Evolutionary conservation across 768 basidiomycete genomes (phyloP).

Genomic region (Sporobolomyces pararoseus): DNA sequence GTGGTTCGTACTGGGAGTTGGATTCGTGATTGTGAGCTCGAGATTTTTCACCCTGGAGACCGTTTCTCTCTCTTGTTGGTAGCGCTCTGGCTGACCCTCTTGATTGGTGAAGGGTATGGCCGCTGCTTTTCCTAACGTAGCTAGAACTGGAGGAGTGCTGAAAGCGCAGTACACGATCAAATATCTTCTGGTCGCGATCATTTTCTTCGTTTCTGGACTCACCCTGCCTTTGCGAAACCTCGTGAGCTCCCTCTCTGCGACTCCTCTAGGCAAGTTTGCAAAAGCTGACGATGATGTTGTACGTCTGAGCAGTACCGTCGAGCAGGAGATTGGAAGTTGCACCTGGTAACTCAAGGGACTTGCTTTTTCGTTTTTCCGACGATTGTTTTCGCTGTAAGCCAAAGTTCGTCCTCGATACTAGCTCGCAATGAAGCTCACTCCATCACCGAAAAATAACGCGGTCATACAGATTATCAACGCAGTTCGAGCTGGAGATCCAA

Average conservation of each 20-base stretch:
- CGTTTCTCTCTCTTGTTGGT: neutral
- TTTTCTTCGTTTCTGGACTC: constrained; percentile 48
- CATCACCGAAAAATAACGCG: too few relatives aligned
- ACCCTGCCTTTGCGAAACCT: constrained; percentile 45
- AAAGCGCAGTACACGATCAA: constrained; percentile 45
- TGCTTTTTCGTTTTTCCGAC: constrained; percentile 48
- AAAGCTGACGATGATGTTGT: neutral
- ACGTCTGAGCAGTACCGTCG: constrained; percentile 34
- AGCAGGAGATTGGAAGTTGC: constrained; percentile 44
- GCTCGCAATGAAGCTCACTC: too few relatives aligned
- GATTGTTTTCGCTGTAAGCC: constrained; percentile 46
- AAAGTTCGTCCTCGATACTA: too few relatives aligned
- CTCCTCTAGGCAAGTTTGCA: neutral
- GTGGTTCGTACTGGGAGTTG: constrained; percentile 35
- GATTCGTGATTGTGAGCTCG: constrained; percentile 21
- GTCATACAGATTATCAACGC: constrained; percentile 39
- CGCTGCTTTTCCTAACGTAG: constrained; percentile 46
- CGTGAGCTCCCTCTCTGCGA: constrained; percentile 9
- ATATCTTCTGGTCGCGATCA: constrained; percentile 46
- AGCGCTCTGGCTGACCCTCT: too few relatives aligned
- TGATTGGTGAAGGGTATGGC: neutral
- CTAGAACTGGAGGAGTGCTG: constrained; percentile 44
- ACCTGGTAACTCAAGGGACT: constrained; percentile 46
- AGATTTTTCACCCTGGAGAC: neutral
- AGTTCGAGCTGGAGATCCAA: constrained; percentile 43